Evolutionary conservation across 23 red algal genomes (phyloP), one percentile per base, ranked within the genome.

Genomic region (Agarophyton chilense): DNA sequence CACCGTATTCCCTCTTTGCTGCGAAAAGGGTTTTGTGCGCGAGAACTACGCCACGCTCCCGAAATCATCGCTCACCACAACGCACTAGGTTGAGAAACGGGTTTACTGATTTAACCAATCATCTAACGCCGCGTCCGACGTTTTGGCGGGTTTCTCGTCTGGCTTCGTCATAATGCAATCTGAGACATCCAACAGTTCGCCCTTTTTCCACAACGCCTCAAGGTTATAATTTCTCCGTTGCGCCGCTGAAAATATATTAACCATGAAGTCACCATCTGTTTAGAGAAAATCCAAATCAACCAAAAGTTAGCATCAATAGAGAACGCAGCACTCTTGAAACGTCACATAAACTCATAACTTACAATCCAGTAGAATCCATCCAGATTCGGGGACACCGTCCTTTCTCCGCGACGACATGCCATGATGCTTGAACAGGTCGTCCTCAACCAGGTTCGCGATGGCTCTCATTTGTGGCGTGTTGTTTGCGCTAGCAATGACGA

Each of bases 361-460:
- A 89, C 93, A 99, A 57, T 99, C 97, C 16, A 99, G 44, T 40
- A 95, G 89, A 45, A 99, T 77, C 97, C 97, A 99, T 25, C 97
- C 97, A 54, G 84, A 87, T 31, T 82, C 67, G 7, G 89, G 68
- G 0, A 72, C 64, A 4, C 92, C 93, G 31, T 90, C 78, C 54
- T 52, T 82, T 51, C 90, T 70, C n/a, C 72, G 68, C 11, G 50
- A 31, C 19, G 62, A 39, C 10, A 91, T 88, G 16, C 62, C 41
- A 61, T 93, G 90, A 26, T 91, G 61, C 70, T 93, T 86, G 60
- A 26, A 21, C 62, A 99, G 42, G 43, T 81, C 70, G 44, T 94
- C 97, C 42, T 99, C 93, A 4, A 99, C 84, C 29, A 87, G 75
- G 68, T 94, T 95, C 18, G 87, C 41, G 64, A 99, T 99, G 5